phyloP scores from a whole-genome alignment of 2,329 filamentous ascomycete genomes.

The Monilinia laxa region DNA sequence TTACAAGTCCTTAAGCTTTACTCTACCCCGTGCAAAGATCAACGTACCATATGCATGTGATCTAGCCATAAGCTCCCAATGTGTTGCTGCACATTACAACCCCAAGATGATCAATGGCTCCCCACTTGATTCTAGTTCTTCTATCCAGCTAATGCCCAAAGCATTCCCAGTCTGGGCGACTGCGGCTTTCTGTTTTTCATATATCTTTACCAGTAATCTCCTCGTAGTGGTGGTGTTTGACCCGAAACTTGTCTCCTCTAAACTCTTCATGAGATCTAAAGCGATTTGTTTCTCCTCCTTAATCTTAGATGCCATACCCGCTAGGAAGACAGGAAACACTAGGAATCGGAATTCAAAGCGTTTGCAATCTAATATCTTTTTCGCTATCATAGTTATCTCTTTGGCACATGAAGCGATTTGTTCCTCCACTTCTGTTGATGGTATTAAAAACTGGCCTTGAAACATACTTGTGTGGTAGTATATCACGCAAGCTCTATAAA shows the following conservation, averaged over 20 bases:
- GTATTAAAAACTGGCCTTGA: constrained; percentile 47
- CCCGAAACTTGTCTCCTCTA: constrained; percentile 50
- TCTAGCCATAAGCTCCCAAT: not conserved
- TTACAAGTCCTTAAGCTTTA: too few relatives aligned
- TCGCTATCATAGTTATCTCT: constrained; percentile 48
- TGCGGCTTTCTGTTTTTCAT: constrained; percentile 30
- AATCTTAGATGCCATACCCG: constrained; percentile 47
- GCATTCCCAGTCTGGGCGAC: constrained; percentile 43
- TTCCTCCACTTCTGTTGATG: constrained; percentile 41
- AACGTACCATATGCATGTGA: not conserved
- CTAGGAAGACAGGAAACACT: constrained; percentile 55
- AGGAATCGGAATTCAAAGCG: constrained; percentile 47
- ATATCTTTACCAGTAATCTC: constrained; percentile 47
- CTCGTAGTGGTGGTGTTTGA: constrained; percentile 48
- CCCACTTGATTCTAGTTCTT: constrained; percentile 47
- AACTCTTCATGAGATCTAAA: constrained; percentile 48
- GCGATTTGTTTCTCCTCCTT: constrained; percentile 47
- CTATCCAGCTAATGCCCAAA: constrained; percentile 52
- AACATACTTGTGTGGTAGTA: constrained; percentile 56
- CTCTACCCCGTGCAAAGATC: too few relatives aligned
- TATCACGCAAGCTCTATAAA: constrained; percentile 51
- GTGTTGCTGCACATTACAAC: constrained; percentile 37
- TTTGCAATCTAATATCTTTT: constrained; percentile 43
- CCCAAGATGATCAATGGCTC: constrained; percentile 53
- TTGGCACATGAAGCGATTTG: constrained; percentile 48